Percentiles rank a stretch among this genome's conserved stretches.
These are phyloP conservation scores for Rostrohypoxylon terebratum DNA, from an alignment of 495 filamentous ascomycete species.

Conservation along the genomic window DNA sequence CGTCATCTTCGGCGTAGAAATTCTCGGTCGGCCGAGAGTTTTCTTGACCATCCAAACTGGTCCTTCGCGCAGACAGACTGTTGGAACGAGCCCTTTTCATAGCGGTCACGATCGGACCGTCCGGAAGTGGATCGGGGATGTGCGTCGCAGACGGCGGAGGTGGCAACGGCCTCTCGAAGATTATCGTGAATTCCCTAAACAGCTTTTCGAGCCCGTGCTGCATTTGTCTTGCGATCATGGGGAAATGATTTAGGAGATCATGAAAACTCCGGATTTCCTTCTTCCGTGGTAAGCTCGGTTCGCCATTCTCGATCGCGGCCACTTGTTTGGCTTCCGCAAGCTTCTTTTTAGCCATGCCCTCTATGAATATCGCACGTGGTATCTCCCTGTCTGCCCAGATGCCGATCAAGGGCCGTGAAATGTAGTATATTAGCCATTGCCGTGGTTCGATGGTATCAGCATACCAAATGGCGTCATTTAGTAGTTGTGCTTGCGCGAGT, in stretches of 20 bases:
- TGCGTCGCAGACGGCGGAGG: conserved; percentile 73
- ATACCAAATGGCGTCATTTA: conserved; percentile 89
- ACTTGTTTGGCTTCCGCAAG: conserved; percentile 49
- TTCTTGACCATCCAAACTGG: conserved; percentile 40
- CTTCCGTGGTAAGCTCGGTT: conserved; percentile 69
- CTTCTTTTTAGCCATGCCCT: conserved; percentile 49
- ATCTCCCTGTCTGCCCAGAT: conserved; percentile 80
- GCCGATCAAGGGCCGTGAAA: conserved; percentile 91
- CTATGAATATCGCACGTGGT: conserved; percentile 67
- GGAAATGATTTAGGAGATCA: conserved; percentile 91
- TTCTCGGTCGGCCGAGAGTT: conserved; percentile 48
- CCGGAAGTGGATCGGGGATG: conserved; percentile 64
- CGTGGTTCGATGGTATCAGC: conserved; percentile 82
- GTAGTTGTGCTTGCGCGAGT: conserved; percentile 87
- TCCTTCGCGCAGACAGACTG: conserved; percentile 52
- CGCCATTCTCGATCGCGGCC: conserved; percentile 51
- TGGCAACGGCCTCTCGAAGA: conserved; percentile 86
- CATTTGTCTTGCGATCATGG: conserved; percentile 98
- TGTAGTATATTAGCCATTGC: conserved; percentile 97
- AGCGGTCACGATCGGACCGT: conserved; percentile 63
- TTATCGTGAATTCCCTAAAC: conserved; percentile 87
- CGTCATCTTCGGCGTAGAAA: conserved; percentile 80
- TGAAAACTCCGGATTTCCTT: conserved; percentile 92
- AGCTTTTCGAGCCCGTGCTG: conserved; percentile 89
- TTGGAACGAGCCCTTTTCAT: conserved; percentile 63